These are phyloP conservation scores for Rhododendron ferrugineum DNA, from an alignment of 148 eudicot genomes.

Conservation along the genomic window DNA sequence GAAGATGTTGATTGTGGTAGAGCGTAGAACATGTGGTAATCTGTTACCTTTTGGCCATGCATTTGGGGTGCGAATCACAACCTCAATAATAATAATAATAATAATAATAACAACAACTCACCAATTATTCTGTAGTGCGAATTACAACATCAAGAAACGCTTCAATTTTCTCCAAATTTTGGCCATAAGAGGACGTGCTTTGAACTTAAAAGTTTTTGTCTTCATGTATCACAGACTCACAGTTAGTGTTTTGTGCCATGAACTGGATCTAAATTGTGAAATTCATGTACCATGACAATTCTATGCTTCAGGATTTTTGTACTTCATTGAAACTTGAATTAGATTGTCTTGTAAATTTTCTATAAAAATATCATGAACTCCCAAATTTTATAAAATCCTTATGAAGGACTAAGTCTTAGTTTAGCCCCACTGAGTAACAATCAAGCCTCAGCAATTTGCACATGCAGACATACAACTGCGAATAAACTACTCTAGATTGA, in stretches of 20 bases:
- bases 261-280: background rate
- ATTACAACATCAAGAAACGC: background rate
- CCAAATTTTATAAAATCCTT: background rate
- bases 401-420: background rate
- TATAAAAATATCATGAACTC: background rate
- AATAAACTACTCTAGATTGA: background rate
- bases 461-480: background rate
- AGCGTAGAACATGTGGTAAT: background rate
- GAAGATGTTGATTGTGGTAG: background rate
- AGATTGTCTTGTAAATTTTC: background rate
- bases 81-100: background rate
- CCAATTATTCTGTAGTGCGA: too few species aligned
- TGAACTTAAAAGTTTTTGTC: background rate
- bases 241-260: background rate
- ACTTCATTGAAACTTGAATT: background rate
- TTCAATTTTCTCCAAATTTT: background rate
- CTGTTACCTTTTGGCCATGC: background rate
- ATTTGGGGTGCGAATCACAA: background rate
- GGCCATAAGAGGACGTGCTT: background rate
- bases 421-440: background rate
- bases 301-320: background rate
- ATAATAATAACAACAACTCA: too few species aligned
- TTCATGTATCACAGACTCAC: background rate
- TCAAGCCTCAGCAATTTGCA: background rate
- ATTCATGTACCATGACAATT: background rate